Evolutionary conservation across 495 filamentous ascomycete species (phyloP), one percentile per base, ranked within the genome.

Genomic region (Aspergillus heteromorphus): DNA sequence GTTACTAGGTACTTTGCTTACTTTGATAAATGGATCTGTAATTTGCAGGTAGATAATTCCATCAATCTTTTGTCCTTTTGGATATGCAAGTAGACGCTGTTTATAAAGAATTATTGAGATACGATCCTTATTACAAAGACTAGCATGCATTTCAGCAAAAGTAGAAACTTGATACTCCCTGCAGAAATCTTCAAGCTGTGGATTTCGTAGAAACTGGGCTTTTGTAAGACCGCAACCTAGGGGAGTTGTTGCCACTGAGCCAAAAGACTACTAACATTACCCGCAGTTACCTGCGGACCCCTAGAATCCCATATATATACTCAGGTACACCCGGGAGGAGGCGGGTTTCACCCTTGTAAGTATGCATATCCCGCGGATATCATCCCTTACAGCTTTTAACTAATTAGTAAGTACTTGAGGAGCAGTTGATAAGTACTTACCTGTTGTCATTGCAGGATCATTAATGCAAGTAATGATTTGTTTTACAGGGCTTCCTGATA

Each of bases 31-130:
- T 9, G 9, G 34, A 40, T 42, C 9, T 10, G 8, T 49, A 53
- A 38, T 53, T 19, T 53, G n/a, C 4, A 53, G 48, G 31, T 2
- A 58, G 23, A n/a, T n/a, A n/a, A n/a, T n/a, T 13, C 50, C 19
- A 53, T 58, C 38, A 42, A 53, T 49, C 49, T 53, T 34, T 19
- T 58, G 45, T 14, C 50, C 50, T 5, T 49, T 20, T 21, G 50
- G 50, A 49, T 53, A 49, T 18, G 23, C 38, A 11, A 58, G 6
- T 16, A 58, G 13, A 0, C 17, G 45, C 8, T 58, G 23, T 30
- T 58, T 58, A 18, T 58, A 45, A 42, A 58, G 53, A 43, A 58
- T 36, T 38, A 50, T 25, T 43, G 34, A n/a, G 38, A 58, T 53
- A 6, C 27, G 16, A 19, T 58, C 50, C 21, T 45, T 48, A 58